These are phyloP conservation scores for Pelargonium nanum DNA, from an alignment of 345 rosid genomes.

Conservation along the genomic window DNA sequence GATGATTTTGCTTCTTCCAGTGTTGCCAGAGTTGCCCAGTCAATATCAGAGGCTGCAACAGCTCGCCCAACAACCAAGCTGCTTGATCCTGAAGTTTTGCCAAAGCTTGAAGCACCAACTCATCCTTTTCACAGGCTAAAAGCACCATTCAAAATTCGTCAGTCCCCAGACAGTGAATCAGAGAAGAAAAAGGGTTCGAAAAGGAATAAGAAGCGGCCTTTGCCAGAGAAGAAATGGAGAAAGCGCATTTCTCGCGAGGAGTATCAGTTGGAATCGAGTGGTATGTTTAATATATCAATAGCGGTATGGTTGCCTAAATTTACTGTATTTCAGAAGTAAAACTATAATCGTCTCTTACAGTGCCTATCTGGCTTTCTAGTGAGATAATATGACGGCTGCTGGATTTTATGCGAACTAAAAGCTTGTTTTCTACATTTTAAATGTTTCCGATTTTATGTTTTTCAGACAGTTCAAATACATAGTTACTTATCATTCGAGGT, in stretches of 20 bases:
- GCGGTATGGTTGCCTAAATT: slow-evolving; percentile 3
- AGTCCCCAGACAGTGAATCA: slow-evolving; percentile 33
- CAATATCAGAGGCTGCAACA: slow-evolving; percentile 58
- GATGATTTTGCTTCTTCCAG: slow-evolving; percentile 37
- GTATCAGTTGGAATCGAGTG: slow-evolving; percentile 31
- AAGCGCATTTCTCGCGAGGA: slow-evolving; percentile 56
- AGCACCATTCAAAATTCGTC: slow-evolving; percentile 32
- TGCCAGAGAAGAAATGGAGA: slow-evolving; percentile 84
- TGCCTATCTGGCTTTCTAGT: too few species aligned
- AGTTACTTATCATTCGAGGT: too few species aligned
- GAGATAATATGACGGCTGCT: too few species aligned
- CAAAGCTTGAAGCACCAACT: slow-evolving; percentile 75
- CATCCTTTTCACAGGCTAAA: slow-evolving; percentile 68
- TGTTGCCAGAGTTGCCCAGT: slow-evolving; percentile 49
- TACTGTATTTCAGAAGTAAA: not conserved
- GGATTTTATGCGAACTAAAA: too few species aligned
- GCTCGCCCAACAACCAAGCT: slow-evolving; percentile 80
- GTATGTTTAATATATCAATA: slow-evolving; percentile 30
- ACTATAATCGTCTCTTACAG: not conserved
- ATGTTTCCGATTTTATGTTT: too few species aligned
- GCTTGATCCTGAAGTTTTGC: slow-evolving; percentile 60
- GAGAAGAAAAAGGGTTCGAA: slow-evolving; percentile 30
- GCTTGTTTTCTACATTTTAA: too few species aligned
- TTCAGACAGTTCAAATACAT: too few species aligned
- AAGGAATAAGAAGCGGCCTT: slow-evolving; percentile 62